Evolutionary conservation across 2,329 filamentous ascomycete species (phyloP).

Genomic region (Aaosphaeria pasadenensis): DNA sequence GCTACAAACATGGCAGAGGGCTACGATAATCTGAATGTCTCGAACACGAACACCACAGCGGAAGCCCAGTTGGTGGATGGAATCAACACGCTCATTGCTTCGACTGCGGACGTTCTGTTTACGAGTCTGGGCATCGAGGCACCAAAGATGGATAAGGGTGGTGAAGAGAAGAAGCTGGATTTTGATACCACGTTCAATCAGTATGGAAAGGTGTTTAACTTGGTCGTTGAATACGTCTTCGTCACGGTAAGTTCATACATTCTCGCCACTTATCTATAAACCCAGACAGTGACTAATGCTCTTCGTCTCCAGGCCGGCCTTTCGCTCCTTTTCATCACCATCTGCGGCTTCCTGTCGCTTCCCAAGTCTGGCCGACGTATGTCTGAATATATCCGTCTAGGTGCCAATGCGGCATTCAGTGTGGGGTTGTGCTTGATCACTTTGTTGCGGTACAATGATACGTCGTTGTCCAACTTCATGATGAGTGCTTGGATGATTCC

Average conservation of each 20-base stretch:
- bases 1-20: conserved; percentile 7
- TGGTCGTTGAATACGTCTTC: conserved; percentile 29
- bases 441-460: conserved; percentile 13
- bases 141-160: conserved; percentile 9
- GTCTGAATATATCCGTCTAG: conserved; percentile 20
- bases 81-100: conserved; percentile 8
- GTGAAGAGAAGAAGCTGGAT: conserved; percentile 1
- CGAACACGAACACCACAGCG: conserved; percentile 15
- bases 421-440: conserved; percentile 21
- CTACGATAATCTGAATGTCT: conserved; percentile 6
- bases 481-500: conserved; percentile 28
- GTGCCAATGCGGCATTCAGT: conserved; percentile 16
- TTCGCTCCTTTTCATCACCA: conserved; percentile 17
- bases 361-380: conserved; percentile 15
- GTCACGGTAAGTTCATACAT: conserved; percentile 16
- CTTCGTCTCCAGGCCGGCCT: conserved; percentile 18
- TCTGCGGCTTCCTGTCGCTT: conserved; percentile 26
- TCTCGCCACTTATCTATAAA: not conserved
- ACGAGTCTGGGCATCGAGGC: conserved; percentile 18
- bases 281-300: not conserved
- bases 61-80: conserved; percentile 1
- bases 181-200: conserved; percentile 1
- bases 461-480: conserved; percentile 13
- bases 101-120: conserved; percentile 19
- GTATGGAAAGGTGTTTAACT: conserved; percentile 19